Conservation (phyloP, 495 filamentous ascomycete genomes). For the Aspergillus nidulans region DNA sequence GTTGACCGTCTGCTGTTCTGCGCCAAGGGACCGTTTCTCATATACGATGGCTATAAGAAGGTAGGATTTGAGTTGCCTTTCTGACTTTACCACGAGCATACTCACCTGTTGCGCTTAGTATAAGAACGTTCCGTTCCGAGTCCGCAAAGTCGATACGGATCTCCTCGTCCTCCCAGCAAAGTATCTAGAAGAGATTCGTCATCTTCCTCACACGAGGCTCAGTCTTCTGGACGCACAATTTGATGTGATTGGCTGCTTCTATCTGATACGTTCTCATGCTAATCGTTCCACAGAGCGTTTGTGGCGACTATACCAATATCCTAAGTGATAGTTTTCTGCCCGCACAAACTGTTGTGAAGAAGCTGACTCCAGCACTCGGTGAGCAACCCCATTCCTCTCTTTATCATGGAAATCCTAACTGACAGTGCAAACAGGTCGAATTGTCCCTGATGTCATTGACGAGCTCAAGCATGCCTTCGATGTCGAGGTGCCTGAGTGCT, state of each 20-base stretch:
- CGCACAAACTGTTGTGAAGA: conserved; percentile 21
- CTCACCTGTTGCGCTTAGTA: conserved; percentile 16
- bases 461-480: conserved; percentile 27
- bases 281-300: conserved; percentile 20
- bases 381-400: not conserved
- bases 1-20: conserved; percentile 30
- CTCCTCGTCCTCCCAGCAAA: conserved; percentile 28
- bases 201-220: conserved; percentile 15
- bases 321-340: conserved; percentile 23
- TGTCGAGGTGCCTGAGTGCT: conserved; percentile 21
- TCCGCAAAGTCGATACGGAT: conserved; percentile 34
- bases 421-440: conserved; percentile 16
- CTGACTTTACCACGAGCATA: not conserved
- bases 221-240: conserved; percentile 29
- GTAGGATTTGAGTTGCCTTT: conserved; percentile 6
- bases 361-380: conserved; percentile 26
- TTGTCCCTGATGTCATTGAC: conserved; percentile 26
- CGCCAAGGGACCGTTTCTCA: conserved; percentile 17
- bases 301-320: conserved; percentile 31
- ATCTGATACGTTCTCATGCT: not conserved
- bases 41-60: conserved; percentile 26
- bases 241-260: conserved; percentile 14
- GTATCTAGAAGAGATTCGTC: conserved; percentile 26
- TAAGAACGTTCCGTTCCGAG: conserved; percentile 24
- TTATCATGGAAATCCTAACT: not conserved